Evolutionary conservation across 148 eudicot genomes (phyloP), one percentile per base, ranked within the genome.

Genomic region (Pharnaceum exiguum): DNA sequence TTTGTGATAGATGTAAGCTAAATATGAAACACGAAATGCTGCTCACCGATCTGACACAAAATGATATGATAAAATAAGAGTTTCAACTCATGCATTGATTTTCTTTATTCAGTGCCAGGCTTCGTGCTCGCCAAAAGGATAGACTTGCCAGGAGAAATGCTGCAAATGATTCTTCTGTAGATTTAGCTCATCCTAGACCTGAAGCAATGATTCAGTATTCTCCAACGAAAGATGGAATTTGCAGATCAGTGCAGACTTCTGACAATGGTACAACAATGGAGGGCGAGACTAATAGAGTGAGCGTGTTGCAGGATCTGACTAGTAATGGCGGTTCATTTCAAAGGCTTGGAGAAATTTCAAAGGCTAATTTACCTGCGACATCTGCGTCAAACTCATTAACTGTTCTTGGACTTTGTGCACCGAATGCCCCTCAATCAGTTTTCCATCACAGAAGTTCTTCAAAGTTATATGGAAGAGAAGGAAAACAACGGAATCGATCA

Each of bases 331-430:
- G 65, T 45, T 25, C 72, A 16, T 59, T 57, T 59, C 66, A 55
- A 40, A 81, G 60, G 57, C 60, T 55, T 35, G 65, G 67, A 49
- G 79, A 60, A 60, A 51, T 56, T 38, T 55, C 52, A 21, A 84
- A 77, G 66, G 44, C 56, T 46, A 66, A 71, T 67, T 47, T 56
- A 51, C 62, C 67, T 5, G 68, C 49, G 45, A 69, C 72, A 1
- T 58, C 46, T 53, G 56, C 70, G 26, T 48, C 70, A 57, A 59
- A 53, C 66, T 65, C 72, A 51, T 60, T 75, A 63, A 89, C 96
- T 23, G 85, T 94, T 51, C 74, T 94, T 46, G 99, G 95, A 58
- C 79, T 94, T 13, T 83, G 85, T 86, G 99, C 99, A 51, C 96
- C 99, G 13, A 94, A 89, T 76, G 95, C 95, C 43, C 57, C 55